Evolutionary conservation across 345 rosid genomes (phyloP).

Genomic region (Streptanthus diversifolius): DNA sequence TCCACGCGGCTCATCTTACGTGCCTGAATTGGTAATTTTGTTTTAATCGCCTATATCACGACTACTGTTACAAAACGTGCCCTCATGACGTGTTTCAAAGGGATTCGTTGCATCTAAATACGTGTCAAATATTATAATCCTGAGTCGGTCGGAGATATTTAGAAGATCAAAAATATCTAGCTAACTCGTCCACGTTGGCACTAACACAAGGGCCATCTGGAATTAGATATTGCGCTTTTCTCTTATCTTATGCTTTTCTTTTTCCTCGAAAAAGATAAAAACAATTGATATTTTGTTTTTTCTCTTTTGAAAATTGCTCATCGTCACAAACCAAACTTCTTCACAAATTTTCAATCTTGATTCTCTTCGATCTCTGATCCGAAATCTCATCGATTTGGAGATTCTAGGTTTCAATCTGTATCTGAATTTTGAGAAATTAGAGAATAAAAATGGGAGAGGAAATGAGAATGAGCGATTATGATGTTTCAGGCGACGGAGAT

Average conservation of each 20-base stretch:
- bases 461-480: slow-evolving; percentile 41
- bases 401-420: background rate
- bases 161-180: slow-evolving; percentile 71
- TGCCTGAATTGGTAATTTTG: slow-evolving; percentile 6
- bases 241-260: slow-evolving; percentile 15
- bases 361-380: slow-evolving; percentile 12
- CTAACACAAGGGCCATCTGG: slow-evolving; percentile 44
- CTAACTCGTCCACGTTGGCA: slow-evolving; percentile 76
- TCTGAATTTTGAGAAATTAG: background rate
- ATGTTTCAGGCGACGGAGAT: slow-evolving; percentile 48
- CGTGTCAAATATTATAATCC: background rate
- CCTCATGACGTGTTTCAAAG: background rate
- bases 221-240: slow-evolving; percentile 57
- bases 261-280: background rate
- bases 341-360: slow-evolving; percentile 11
- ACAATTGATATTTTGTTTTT: background rate
- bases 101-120: background rate
- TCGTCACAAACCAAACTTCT: slow-evolving; percentile 37
- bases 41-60: background rate
- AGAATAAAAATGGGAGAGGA: slow-evolving; percentile 36
- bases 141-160: slow-evolving; percentile 45
- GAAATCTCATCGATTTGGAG: background rate
- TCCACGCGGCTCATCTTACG: background rate
- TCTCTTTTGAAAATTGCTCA: slow-evolving; percentile 17
- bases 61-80: background rate